Percentiles rank a stretch among this genome's conserved stretches.
These are phyloP conservation scores for Creolimax fragrantissima DNA, from an alignment of 78 protist species.

Conservation along the genomic window DNA sequence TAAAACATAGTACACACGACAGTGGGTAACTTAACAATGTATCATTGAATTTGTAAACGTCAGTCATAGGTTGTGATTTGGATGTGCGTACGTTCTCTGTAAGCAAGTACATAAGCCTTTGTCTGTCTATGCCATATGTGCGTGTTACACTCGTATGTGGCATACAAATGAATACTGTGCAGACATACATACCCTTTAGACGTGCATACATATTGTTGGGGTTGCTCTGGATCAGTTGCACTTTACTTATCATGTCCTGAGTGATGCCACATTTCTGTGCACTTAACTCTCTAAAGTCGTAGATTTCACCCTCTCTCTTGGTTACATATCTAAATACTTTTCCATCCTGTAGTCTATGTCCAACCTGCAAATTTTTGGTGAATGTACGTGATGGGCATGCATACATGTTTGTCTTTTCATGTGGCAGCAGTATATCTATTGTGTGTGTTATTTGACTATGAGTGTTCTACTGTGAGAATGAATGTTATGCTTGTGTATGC, in stretches of 20 bases:
- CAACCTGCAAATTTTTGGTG: not conserved
- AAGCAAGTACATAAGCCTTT: no score
- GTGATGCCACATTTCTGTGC: not conserved
- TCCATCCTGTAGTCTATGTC: not conserved
- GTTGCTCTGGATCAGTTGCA: not conserved
- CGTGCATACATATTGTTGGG: not conserved
- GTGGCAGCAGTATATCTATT: not conserved
- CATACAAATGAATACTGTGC: not conserved
- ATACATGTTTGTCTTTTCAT: not conserved
- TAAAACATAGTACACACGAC: not conserved
- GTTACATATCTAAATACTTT: not conserved
- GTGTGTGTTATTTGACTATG: not conserved
- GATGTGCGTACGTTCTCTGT: no score
- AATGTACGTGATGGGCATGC: not conserved
- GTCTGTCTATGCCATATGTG: no score
- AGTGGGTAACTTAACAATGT: not conserved
- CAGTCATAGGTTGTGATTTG: not conserved
- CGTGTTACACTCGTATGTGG: not conserved
- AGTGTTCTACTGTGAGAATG: not conserved
- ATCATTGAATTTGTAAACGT: not conserved
- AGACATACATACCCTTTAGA: not conserved
- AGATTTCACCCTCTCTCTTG: slow-evolving; percentile 7
- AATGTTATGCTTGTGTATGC: not conserved
- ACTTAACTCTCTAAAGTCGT: not conserved
- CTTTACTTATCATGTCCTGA: not conserved